These are phyloP conservation scores for Thielaviopsis populi DNA, from an alignment of 2,329 filamentous ascomycete genomes.

Conservation along the genomic window DNA sequence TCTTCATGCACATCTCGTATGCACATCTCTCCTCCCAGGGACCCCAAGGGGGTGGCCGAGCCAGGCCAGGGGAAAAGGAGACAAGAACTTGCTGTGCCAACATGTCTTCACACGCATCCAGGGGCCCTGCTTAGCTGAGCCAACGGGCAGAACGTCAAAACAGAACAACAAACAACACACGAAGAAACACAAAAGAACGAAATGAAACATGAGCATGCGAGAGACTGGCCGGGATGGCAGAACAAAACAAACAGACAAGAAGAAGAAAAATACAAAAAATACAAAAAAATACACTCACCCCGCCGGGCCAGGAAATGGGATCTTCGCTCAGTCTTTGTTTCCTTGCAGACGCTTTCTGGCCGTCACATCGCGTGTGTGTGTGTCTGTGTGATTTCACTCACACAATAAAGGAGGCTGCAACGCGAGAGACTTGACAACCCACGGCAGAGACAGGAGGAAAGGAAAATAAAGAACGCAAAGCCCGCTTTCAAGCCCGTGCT, in stretches of 20 bases:
- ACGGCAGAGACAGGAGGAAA: background rate
- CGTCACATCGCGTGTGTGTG: background rate
- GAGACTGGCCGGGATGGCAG: background rate
- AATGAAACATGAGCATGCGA: background rate
- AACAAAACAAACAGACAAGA: too few relatives aligned
- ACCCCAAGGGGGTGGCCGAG: too few relatives aligned
- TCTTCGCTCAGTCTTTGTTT: background rate
- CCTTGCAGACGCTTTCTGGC: background rate
- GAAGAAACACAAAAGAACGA: constrained; percentile 1
- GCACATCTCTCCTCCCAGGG: too few relatives aligned
- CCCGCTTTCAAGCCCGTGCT: background rate
- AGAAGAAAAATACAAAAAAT: too few relatives aligned
- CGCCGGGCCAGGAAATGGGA: background rate
- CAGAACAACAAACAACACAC: background rate
- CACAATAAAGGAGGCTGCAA: background rate
- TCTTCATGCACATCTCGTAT: too few relatives aligned
- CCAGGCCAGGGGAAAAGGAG: background rate
- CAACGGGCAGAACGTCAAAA: background rate
- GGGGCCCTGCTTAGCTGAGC: background rate
- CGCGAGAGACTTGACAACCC: background rate
- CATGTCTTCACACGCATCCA: background rate
- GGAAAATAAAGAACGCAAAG: background rate
- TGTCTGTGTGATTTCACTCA: background rate
- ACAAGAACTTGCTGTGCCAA: background rate
- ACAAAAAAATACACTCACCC: too few relatives aligned